phyloP scores from a whole-genome alignment of 805 yeast genomes.

The Saccharomycopsis oosterbeekiorum region DNA sequence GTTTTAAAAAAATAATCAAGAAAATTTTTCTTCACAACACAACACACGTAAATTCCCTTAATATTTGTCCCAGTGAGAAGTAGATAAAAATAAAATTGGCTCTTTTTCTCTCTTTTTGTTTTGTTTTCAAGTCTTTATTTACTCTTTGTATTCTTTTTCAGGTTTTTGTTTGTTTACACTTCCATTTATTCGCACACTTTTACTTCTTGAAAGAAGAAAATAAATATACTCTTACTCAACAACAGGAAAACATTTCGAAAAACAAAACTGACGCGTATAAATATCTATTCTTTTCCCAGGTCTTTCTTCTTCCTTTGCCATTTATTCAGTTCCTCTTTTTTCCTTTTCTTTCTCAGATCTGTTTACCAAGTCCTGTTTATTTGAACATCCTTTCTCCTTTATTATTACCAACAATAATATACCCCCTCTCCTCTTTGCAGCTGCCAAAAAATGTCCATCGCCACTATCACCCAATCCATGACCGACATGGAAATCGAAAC shows the following conservation, averaged over 20 bases:
- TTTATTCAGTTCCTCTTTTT: background rate
- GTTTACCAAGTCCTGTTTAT: background rate
- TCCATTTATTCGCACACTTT: background rate
- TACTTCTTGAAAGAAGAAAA: background rate
- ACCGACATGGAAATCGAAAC: conserved; percentile 1
- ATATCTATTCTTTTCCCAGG: background rate
- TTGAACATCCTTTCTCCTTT: no score
- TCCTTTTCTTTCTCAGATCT: background rate
- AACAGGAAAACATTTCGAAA: background rate
- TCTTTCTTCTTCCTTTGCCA: background rate
- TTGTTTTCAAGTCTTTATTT: background rate
- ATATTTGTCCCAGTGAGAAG: no score
- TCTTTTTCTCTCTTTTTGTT: background rate
- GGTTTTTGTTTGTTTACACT: background rate
- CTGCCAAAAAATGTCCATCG: background rate
- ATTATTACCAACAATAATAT: no score
- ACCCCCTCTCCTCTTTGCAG: background rate
- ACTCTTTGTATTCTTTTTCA: background rate
- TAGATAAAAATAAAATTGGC: no score
- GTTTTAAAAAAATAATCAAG: background rate
- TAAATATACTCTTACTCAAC: background rate
- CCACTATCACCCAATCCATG: background rate
- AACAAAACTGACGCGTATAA: background rate
- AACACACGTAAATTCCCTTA: background rate
- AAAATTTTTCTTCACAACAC: background rate